Percentiles rank a stretch among this genome's conserved stretches.
phyloP scores from a whole-genome alignment of 2,329 filamentous ascomycete species.

The Diaporthe velutina region DNA sequence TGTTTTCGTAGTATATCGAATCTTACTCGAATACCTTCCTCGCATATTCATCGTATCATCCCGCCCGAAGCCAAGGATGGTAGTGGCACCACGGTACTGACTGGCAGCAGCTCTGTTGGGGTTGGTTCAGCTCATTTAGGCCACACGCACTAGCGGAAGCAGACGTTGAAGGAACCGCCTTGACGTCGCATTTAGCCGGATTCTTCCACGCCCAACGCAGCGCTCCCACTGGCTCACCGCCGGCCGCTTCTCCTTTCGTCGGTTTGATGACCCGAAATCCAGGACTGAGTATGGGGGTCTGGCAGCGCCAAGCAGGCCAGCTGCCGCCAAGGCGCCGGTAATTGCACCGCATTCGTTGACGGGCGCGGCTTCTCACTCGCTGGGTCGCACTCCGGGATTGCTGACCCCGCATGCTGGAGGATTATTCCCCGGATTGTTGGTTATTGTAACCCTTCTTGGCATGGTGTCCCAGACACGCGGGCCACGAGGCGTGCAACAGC shows the following conservation, averaged over 20 bases:
- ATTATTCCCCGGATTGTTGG: slow-evolving; percentile 23
- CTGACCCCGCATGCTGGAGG: slow-evolving; percentile 27
- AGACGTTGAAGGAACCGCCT: slow-evolving; percentile 28
- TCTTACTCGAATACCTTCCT: neutral
- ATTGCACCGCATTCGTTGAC: slow-evolving; percentile 15
- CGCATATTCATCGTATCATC: neutral
- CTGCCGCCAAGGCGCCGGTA: slow-evolving; percentile 29
- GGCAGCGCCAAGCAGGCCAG: slow-evolving; percentile 20
- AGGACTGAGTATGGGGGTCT: neutral
- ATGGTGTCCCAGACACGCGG: slow-evolving; percentile 16
- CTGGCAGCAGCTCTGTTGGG: neutral
- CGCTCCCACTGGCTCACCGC: slow-evolving; percentile 14
- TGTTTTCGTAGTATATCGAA: neutral
- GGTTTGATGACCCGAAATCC: slow-evolving; percentile 28
- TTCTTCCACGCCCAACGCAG: slow-evolving; percentile 9
- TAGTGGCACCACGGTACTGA: neutral
- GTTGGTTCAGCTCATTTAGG: slow-evolving; percentile 10
- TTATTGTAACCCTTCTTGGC: slow-evolving; percentile 1
- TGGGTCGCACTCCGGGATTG: slow-evolving; percentile 23
- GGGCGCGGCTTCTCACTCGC: slow-evolving; percentile 8
- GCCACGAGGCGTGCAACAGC: slow-evolving; percentile 12
- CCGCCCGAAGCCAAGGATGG: neutral
- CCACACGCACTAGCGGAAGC: slow-evolving; percentile 24
- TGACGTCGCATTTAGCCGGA: slow-evolving; percentile 32
- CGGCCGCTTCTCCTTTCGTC: slow-evolving; percentile 9